Percentiles rank a stretch among this genome's conserved stretches.
Conservation (phyloP, 805 yeast species). For the Wickerhamiella musiphila region DNA sequence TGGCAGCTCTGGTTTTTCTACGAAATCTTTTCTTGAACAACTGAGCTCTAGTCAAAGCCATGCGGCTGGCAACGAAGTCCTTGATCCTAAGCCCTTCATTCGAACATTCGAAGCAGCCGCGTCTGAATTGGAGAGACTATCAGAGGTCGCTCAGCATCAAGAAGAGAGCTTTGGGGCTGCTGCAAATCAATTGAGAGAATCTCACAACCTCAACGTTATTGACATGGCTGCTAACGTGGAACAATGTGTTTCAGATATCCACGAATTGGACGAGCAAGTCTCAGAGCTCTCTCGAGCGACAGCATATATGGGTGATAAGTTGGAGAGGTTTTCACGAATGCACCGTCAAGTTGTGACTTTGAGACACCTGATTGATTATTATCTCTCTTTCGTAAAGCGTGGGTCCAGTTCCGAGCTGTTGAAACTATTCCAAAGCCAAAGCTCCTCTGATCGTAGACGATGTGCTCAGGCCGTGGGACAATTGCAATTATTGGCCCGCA, state of each 20-base stretch:
- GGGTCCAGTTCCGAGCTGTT: slow-evolving; percentile 39
- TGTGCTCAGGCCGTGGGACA: slow-evolving; percentile 59
- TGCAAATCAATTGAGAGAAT: slow-evolving; percentile 42
- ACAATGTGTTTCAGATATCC: slow-evolving; percentile 20
- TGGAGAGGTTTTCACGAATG: slow-evolving; percentile 33
- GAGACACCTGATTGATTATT: slow-evolving; percentile 56
- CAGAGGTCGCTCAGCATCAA: slow-evolving; percentile 34
- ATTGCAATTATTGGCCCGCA: slow-evolving; percentile 43
- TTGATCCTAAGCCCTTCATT: slow-evolving; percentile 90
- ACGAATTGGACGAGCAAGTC: slow-evolving; percentile 20
- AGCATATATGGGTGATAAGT: slow-evolving; percentile 16
- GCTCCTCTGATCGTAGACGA: slow-evolving; percentile 37
- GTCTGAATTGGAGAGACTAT: slow-evolving; percentile 46
- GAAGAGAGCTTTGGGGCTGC: slow-evolving; percentile 37
- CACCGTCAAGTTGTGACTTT: slow-evolving; percentile 59
- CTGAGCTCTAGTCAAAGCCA: slow-evolving; percentile 48
- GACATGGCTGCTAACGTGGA: slow-evolving; percentile 33
- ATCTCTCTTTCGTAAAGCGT: slow-evolving; percentile 53
- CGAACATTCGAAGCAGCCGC: slow-evolving; percentile 81
- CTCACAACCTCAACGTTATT: slow-evolving; percentile 51
- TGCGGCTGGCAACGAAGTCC: slow-evolving; percentile 17
- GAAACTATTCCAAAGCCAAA: slow-evolving; percentile 31
- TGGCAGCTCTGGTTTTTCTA: slow-evolving; percentile 30
- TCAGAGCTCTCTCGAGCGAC: slow-evolving; percentile 19
- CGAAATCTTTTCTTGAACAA: slow-evolving; percentile 65